Percentiles rank a stretch among this genome's conserved stretches.
These are phyloP conservation scores for Ganoderma lingzhi DNA, from an alignment of 1,284 basidiomycete genomes.

Conservation along the genomic window DNA sequence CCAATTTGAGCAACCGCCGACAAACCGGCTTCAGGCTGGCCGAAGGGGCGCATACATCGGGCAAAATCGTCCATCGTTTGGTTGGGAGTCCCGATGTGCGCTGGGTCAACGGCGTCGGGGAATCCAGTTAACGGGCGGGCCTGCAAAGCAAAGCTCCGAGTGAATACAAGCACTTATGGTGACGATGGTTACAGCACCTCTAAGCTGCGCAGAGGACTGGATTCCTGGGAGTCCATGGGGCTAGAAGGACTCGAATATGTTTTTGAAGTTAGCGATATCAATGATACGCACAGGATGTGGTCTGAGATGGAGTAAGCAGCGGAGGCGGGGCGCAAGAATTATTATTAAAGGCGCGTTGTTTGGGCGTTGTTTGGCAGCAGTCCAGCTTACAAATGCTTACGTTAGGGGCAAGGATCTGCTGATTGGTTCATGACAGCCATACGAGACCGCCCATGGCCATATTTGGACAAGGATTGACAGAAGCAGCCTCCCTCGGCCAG, in stretches of 20 bases:
- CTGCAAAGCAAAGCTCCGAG: not conserved
- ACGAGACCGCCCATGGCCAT: slow-evolving; percentile 3
- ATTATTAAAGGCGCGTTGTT: slow-evolving; percentile 20
- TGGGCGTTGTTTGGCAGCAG: slow-evolving; percentile 24
- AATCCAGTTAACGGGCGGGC: not conserved
- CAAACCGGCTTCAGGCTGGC: not conserved
- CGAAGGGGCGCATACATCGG: not conserved
- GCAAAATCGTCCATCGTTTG: not conserved
- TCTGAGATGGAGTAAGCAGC: not conserved
- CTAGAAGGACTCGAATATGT: not conserved
- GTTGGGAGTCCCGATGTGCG: not conserved
- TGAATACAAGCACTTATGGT: not conserved
- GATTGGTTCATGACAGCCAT: not conserved
- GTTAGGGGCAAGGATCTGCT: not conserved
- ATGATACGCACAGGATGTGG: slow-evolving; percentile 8
- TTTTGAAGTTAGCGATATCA: not conserved
- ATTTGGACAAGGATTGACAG: slow-evolving; percentile 5
- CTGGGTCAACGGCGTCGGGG: too few relatives aligned
- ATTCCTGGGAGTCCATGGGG: not conserved
- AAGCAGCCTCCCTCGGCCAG: not conserved
- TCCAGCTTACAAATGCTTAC: slow-evolving; percentile 8
- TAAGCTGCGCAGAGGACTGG: not conserved
- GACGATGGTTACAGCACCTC: not conserved
- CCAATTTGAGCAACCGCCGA: not conserved
- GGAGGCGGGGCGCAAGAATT: not conserved